Base-by-base conservation (phyloP, 1,284 basidiomycete species). In the Athelia psychrophila region DNA sequence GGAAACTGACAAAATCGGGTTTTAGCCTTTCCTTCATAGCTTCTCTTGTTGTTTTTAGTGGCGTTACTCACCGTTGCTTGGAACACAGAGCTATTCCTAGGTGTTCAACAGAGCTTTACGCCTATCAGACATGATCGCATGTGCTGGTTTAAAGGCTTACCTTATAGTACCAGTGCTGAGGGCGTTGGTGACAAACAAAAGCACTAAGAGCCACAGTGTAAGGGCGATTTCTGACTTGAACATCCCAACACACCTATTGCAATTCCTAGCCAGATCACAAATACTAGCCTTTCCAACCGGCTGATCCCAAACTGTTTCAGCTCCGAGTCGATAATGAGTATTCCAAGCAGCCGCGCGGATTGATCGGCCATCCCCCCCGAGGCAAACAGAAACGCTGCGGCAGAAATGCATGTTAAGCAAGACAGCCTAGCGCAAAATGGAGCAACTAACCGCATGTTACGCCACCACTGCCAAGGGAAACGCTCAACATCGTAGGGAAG, bases 361-460 rank as follows among this genome's bases (percentile, higher is more conserved):
- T 76, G 71, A 10, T 70, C 67, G 2, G 78, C 68, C 64, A 81
- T 72, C 36, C 70, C 70, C 22, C 73, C 71, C 74, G 74, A 79
- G 1, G 77, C 76, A 25, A 80, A 64, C 1, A 78, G 65, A 54
- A 81, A 78, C 6, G 75, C 80, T 82, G 50, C 18, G 50, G 27
- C 25, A 50, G 33, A 50, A 27, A 46, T 36, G 42, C 54, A n/a
- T 42, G 38, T 42, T 42, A 5, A 42, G 9, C 38, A 49, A 16
- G 50, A 40, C 48, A 45, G n/a, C 16, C n/a, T 19, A 19, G 40
- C 16, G 15, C 12, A 44, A 23, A 13, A 8, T 32, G 18, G 42
- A 30, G 8, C 30, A 20, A 60, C 73, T 48, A 54, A 78, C 78
- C 73, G 57, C 78, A 80, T 9, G 67, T 63, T 9, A 68, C 61